Evolutionary conservation across 2,329 filamentous ascomycete species (phyloP), one percentile per base, ranked within the genome.

Genomic region (Aspergillus ibericus): DNA sequence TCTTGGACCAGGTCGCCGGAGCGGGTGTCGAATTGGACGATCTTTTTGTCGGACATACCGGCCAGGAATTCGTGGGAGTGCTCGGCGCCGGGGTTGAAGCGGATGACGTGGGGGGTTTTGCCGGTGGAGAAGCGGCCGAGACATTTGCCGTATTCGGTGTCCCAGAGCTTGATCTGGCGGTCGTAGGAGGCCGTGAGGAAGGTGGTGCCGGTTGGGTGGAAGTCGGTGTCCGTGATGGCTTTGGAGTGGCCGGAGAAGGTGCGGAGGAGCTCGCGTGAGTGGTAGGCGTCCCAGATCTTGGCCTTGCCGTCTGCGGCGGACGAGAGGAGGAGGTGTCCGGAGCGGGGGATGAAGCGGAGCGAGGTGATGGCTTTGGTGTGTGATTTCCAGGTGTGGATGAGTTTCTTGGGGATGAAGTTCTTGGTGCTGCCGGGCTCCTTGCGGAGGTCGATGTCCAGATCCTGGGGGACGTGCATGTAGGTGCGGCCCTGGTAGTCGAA

Each of bases 21-120:
- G 27, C 96, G 86, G 2, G 88, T 93, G 76, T 99, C 95, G 76
- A 96, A 99, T 72, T 99, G 95, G 42, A 99, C 84, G 67, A 99
- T 99, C 81, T 97, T 97, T 82, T 99, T 99, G 77, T 99, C 93
- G 36, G 91, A 95, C 91, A 98, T 96, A 69, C 95, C 95, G 1
- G 92, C 93, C 56, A 99, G 78, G 76, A 99, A 99, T 75, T 98
- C 93, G 73, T 95, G 89, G 8, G 88, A 85, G 65, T 89, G 86
- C 55, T 90, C 87, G 0, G 83, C 80, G 50, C 87, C 85, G 0
- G 93, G 93, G 76, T 98, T 96, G 83, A 98, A 98, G 66, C 91
- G 88, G 66, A 99, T 83, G 53, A 96, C 93, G 72, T 99, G 95
- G 5, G 95, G 93, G 13, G 92, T 98, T 80, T 96, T 96, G 71